Evolutionary conservation across 2,329 filamentous ascomycete genomes (phyloP), one percentile per base, ranked within the genome.

Genomic region (Trichophyton verrucosum): DNA sequence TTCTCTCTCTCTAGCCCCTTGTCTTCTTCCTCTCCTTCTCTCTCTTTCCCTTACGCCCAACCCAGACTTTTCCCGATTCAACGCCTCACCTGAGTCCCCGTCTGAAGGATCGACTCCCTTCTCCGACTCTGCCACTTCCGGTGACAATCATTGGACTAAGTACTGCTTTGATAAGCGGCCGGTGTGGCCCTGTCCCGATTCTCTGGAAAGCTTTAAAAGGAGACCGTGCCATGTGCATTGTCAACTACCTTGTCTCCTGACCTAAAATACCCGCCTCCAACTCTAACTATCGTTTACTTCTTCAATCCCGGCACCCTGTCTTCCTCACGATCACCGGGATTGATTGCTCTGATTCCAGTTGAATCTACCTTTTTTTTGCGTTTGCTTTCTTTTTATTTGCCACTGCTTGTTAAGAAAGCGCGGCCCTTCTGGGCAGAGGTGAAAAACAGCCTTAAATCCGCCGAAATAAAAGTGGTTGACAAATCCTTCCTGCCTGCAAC

Each of bases 121-220:
- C 40, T 36, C 46, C 36, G 13, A 44, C 30, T 17, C 30, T 17
- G 56, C 15, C 56, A 42, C 24, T 22, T 15, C 38, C 20, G 44
- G 40, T 59, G 42, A 24, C 44, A 49, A 17, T 47, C 58, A 59
- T 59, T 59, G 57, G 57, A 42, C 20, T 7, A 44, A 56, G 24
- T 33, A 13, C 11, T 38, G 33, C 57, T 60, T 47, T 58, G 53
- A 60, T 36, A 47, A 33, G 40, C 49, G 42, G 33, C 9, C 11
- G 33, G 33, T 61, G 60, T 58, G 60, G 64, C 60, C 64, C 63
- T 64, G 64, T 65, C 64, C 64, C 64, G 63, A 63, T 57, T 56
- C 40, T 61, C 59, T 62, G 64, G 64, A 63, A 65, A 64, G 61
- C 63, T 64, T 63, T 64, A 63, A 64, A 64, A n/a, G 40, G n/a